Evolutionary conservation across 306 rosid species (phyloP), one percentile per base, ranked within the genome.

Genomic region (Herpetospermum pedunculosum): DNA sequence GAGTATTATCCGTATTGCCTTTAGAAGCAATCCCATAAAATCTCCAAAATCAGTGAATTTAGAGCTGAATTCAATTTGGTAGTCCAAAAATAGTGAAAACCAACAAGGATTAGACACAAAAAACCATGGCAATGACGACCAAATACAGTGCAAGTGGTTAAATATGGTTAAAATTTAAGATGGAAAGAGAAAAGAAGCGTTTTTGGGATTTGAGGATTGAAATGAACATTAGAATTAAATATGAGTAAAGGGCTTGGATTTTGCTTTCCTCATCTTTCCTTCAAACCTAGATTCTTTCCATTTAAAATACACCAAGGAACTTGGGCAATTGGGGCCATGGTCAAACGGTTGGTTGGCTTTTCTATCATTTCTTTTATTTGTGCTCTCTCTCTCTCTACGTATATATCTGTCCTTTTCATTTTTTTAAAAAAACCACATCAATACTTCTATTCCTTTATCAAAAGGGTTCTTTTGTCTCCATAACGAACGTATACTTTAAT

Each of bases 261-360:
- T 78, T 78, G 81, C 81, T 64, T 78, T 80, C 48, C 54, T 70
- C 58, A 43, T 25, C 53, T 68, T 23, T 41, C 35, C 54, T 43
- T 40, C 1, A 25, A 35, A 12, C 80, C 76, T 82, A 81, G 83
- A 84, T 89, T 84, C 91, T 75, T 46, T 71, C 74, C 46, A 65
- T 76, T 76, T 49, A 73, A 77, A 55, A 62, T 75, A 57, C 53
- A 44, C 74, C 15, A 63, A 57, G 53, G 80, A 50, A 55, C 80
- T 64, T 40, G 23, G 44, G 23, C 28, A 25, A 43, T 65, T 83
- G 85, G 95, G 83, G 8, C 89, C 83, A 76, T 26, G n/a, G 72
- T 84, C 82, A 80, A 87, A 75, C 90, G 88, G 90, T 88, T 82
- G 63, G 83, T 80, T 87, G 92, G 87, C 74, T 87, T 90, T 85